Evolutionary conservation across 208 protist species (phyloP).

Genomic region (Leishmania tarentolae): DNA sequence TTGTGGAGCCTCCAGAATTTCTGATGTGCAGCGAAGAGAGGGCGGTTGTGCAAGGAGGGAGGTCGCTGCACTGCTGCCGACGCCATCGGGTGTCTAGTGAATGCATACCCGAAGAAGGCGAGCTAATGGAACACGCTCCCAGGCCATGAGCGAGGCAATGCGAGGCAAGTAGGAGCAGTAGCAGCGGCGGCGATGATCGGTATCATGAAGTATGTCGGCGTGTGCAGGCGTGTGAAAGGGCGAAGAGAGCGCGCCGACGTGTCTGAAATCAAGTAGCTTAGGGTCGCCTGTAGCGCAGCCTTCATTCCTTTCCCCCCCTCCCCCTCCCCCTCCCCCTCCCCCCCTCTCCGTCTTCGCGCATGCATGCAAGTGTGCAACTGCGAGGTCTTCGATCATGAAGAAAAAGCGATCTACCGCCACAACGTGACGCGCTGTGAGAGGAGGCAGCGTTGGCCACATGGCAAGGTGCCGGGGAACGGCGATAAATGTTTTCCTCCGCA

Average conservation of each 20-base stretch:
- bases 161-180: too few relatives aligned
- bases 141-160: too few relatives aligned
- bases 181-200: background rate
- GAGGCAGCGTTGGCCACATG: background rate
- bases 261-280: background rate
- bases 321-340: background rate
- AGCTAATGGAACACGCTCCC: too few relatives aligned
- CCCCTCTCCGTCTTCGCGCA: background rate
- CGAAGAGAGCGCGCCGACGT: background rate
- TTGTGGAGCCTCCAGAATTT: background rate
- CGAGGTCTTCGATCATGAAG: background rate
- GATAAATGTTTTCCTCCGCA: background rate
- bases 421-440: background rate
- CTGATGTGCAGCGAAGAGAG: background rate
- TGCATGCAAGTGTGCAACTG: background rate
- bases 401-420: background rate
- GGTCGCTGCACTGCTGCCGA: background rate
- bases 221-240: background rate
- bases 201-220: background rate
- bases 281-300: background rate
- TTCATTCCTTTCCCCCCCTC: background rate
- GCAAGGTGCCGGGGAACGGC: background rate
- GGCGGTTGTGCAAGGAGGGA: background rate
- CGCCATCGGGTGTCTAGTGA: background rate
- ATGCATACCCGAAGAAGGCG: background rate